phyloP scores from a whole-genome alignment of 352 stramenopile genomes.

The Pythium aphanidermatum region DNA sequence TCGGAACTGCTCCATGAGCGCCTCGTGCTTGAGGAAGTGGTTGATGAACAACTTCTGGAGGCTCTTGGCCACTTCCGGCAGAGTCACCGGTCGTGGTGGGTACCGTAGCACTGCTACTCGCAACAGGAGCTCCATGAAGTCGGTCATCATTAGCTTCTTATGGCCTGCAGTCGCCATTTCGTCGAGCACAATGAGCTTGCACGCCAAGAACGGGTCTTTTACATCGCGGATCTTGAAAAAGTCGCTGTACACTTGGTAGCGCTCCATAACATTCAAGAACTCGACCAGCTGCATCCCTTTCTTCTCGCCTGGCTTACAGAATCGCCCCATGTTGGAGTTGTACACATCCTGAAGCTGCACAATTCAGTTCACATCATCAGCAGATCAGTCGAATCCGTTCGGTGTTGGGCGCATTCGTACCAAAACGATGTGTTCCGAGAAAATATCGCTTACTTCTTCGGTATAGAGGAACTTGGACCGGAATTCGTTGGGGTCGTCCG shows the following conservation, averaged over 20 bases:
- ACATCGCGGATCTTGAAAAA: slow-evolving; percentile 55
- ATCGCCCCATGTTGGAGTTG: slow-evolving; percentile 64
- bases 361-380: background rate
- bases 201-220: slow-evolving; percentile 64
- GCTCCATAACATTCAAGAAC: slow-evolving; percentile 55
- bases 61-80: slow-evolving; percentile 41
- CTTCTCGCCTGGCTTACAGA: slow-evolving; percentile 67
- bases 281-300: slow-evolving; percentile 73
- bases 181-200: slow-evolving; percentile 67
- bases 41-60: slow-evolving; percentile 55
- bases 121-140: slow-evolving; percentile 75
- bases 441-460: slow-evolving; percentile 66
- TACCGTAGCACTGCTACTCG: slow-evolving; percentile 57
- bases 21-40: slow-evolving; percentile 68
- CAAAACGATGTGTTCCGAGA: slow-evolving; percentile 66
- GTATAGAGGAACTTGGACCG: slow-evolving; percentile 66
- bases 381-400: no score
- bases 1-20: slow-evolving; percentile 47
- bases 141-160: slow-evolving; percentile 69
- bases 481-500: slow-evolving; percentile 68
- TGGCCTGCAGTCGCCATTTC: slow-evolving; percentile 65
- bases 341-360: slow-evolving; percentile 66
- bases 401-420: no score
- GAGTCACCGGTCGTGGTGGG: slow-evolving; percentile 27
- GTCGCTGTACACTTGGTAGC: slow-evolving; percentile 62